Evolutionary conservation across 768 basidiomycete species (phyloP).

Genomic region (Mycena chlorophos): DNA sequence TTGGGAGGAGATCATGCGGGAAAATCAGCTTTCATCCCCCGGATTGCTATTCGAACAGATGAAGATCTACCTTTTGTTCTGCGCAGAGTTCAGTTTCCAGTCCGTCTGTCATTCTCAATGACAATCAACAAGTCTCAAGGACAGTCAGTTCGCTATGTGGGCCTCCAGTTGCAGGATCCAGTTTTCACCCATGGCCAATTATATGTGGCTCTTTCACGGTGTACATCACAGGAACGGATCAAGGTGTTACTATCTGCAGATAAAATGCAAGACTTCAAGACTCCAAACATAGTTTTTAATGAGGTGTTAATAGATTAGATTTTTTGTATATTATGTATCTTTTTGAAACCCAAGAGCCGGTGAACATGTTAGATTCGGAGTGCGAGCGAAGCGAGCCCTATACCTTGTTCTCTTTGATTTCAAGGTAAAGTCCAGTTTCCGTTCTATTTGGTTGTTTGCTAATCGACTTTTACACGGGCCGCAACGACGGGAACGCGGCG

Average conservation of each 20-base stretch:
- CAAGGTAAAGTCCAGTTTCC: too few relatives aligned
- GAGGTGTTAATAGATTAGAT: too few relatives aligned
- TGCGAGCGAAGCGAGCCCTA: too few relatives aligned
- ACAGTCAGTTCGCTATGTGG: constrained; percentile 43
- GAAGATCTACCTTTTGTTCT: constrained; percentile 27
- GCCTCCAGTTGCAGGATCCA: constrained; percentile 36
- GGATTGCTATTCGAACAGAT: constrained; percentile 24
- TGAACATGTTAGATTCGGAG: too few relatives aligned
- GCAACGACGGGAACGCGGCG: constrained; percentile 44
- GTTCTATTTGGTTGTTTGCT: too few relatives aligned
- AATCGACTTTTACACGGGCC: constrained; percentile 97
- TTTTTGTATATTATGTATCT: too few relatives aligned
- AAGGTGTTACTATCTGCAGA: too few relatives aligned
- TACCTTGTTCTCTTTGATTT: too few relatives aligned
- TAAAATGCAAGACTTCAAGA: too few relatives aligned
- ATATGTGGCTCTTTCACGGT: constrained; percentile 44
- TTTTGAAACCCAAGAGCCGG: too few relatives aligned
- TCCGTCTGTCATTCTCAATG: constrained; percentile 43
- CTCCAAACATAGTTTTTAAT: too few relatives aligned
- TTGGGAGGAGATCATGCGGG: constrained; percentile 35
- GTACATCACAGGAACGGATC: constrained; percentile 30
- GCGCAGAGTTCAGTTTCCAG: constrained; percentile 43
- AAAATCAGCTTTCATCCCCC: constrained; percentile 35
- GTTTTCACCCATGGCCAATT: constrained; percentile 48
- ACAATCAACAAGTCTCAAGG: constrained; percentile 50